These are phyloP conservation scores for Zea luxurians DNA, from an alignment of 176 grass and related monocot species.

Conservation along the genomic window DNA sequence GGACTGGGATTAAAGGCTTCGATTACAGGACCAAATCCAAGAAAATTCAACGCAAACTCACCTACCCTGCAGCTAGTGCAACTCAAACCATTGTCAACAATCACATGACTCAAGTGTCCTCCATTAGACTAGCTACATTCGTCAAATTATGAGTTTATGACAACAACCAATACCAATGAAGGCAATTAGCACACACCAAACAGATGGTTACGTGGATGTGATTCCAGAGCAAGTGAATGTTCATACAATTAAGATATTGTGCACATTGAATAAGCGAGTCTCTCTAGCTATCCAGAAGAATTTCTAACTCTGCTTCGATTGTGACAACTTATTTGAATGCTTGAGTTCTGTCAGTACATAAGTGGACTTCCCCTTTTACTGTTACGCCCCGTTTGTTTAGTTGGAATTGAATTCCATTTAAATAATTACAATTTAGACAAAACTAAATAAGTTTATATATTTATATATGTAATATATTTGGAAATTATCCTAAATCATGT, in stretches of 20 bases:
- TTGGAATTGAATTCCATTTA: too few relatives aligned
- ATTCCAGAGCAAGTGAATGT: background rate
- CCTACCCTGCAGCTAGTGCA: background rate
- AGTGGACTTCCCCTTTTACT: background rate
- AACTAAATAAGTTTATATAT: too few relatives aligned
- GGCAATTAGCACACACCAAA: background rate
- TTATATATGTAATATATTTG: too few relatives aligned
- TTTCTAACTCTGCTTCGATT: background rate
- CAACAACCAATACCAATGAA: background rate
- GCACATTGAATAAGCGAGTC: background rate
- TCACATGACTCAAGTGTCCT: background rate
- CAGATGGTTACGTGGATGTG: background rate
- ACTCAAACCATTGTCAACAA: background rate
- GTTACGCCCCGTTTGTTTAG: too few relatives aligned
- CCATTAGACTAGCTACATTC: background rate
- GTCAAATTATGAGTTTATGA: background rate
- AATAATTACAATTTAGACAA: too few relatives aligned
- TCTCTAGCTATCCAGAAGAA: background rate
- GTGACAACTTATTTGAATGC: background rate
- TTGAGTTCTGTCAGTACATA: background rate
- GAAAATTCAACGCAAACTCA: background rate
- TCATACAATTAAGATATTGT: slow-evolving; percentile 10
- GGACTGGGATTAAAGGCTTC: background rate
- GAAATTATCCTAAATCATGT: too few relatives aligned
- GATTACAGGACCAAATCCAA: background rate